Evolutionary conservation across 140 eudicot genomes (phyloP), one percentile per base, ranked within the genome.

Genomic region (Cichorium intybus): DNA sequence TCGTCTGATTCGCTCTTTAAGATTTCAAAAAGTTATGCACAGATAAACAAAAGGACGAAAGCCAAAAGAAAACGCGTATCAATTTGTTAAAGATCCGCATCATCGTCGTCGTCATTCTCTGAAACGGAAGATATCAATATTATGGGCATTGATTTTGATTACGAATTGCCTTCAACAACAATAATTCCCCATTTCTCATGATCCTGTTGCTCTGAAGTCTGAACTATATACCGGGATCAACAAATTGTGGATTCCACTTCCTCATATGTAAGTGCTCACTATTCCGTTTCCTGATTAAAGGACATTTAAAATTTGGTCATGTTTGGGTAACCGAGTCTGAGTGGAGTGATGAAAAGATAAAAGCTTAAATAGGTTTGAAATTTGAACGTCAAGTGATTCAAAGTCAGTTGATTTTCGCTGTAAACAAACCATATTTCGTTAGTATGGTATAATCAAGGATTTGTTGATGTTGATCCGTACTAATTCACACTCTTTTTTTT

Each of bases 31-130:
- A 58, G 53, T 18, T 12, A 35, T 11, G 7, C 68, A 61, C 56
- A 65, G 16, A 46, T 15, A 71, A 50, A 61, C 53, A 22, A 72
- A 53, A 35, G 27, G 10, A 22, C 33, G 48, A 21, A 50, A 46
- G 34, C 37, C 56, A 47, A 62, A 57, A 57, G 18, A 74, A 74
- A 74, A 66, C 79, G 79, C 79, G 79, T 74, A 33, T 37, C 60
- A 57, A 27, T 60, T 73, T n/a, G 21, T 35, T 74, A 47, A 56
- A 66, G 66, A 47, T 64, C 73, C 51, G 16, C 62, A 56, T 47
- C 74, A 66, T 37, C 53, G 0, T 37, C 45, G 5, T 27, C 70
- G 29, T 65, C 73, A 47, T 50, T 16, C 49, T 62, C 67, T 65
- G 37, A 48, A 64, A 26, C 54, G 7, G 8, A 55, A 51, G 59